Evolutionary conservation across 2,329 filamentous ascomycete genomes (phyloP), one percentile per base, ranked within the genome.

Genomic region (Berkeleyomyces basicola): DNA sequence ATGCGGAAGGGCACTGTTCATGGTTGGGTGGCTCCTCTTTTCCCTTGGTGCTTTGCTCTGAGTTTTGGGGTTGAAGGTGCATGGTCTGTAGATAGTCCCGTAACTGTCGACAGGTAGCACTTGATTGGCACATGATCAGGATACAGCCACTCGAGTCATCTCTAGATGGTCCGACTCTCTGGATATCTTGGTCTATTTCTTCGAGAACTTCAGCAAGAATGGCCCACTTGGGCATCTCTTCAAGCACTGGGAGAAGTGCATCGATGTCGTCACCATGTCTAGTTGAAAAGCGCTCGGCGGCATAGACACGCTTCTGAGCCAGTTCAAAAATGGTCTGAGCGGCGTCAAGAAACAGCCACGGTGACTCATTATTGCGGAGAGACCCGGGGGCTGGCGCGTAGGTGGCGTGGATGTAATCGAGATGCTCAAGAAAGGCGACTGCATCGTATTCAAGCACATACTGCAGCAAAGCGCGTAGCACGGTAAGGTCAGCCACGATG

Each of bases 311-410:
- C 63, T 85, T 82, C 71, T 90, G 93, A 1, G 93, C 90, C 3
- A 88, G 90, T 65, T 91, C 87, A 67, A 99, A 97, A 10, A 99
- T 89, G 14, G 88, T 91, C 72, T 97, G 88, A 0, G 93, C 92
- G 33, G 92, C 91, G 72, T 97, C 93, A 4, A 97, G 80, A 68
- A 96, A 97, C 40, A 99, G 78, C 93, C 93, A 99, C 0, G 93
- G 93, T 0, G 91, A 95, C 68, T 96, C 90, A 42, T 86, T 91
- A 70, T 96, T 88, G 66, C 86, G 83, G 2, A 85, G 96, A 2
- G 90, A 92, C 0, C 90, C 91, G 7, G 90, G 88, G 1, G 89
- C 86, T 3, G 93, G 91, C 58, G 89, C 87, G 70, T 96, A 90
- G 0, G 91, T 89, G 7, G 92, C 90, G 58, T 95, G 83, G 57